These are phyloP conservation scores for Apiospora rasikravindrae DNA, from an alignment of 2,329 filamentous ascomycete species.

Conservation along the genomic window DNA sequence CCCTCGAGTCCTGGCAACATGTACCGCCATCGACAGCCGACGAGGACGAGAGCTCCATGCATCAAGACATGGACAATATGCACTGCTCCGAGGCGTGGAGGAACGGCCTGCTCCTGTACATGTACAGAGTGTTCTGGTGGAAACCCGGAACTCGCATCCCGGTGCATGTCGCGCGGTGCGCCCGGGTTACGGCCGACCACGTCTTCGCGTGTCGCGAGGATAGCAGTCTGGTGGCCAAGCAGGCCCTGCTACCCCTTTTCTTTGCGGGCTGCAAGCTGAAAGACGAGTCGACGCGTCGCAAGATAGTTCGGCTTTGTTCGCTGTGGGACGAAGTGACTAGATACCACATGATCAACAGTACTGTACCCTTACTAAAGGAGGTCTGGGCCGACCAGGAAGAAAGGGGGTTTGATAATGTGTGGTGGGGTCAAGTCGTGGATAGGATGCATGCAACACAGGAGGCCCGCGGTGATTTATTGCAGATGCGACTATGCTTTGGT, in stretches of 20 bases:
- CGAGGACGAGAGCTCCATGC: slow-evolving; percentile 7
- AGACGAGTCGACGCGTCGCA: background rate
- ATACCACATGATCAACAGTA: slow-evolving; percentile 19
- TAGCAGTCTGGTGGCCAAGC: background rate
- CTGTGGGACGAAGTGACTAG: slow-evolving; percentile 11
- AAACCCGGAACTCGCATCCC: background rate
- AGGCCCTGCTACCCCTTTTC: slow-evolving; percentile 20
- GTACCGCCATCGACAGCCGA: background rate
- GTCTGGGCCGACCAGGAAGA: slow-evolving; percentile 15
- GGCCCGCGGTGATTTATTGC: background rate
- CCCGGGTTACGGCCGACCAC: slow-evolving; percentile 10
- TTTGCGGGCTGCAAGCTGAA: slow-evolving; percentile 20
- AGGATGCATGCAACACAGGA: slow-evolving; percentile 26
- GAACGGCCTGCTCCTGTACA: slow-evolving; percentile 14
- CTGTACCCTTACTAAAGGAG: slow-evolving; percentile 16
- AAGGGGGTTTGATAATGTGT: slow-evolving; percentile 22
- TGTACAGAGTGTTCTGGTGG: slow-evolving; percentile 17
- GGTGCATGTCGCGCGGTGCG: background rate
- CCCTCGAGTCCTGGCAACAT: slow-evolving; percentile 15
- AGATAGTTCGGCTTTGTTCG: slow-evolving; percentile 11
- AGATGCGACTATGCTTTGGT: background rate
- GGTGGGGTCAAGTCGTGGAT: slow-evolving; percentile 24
- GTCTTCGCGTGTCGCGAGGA: slow-evolving; percentile 19
- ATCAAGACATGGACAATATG: slow-evolving; percentile 18
- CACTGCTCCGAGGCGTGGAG: slow-evolving; percentile 22